A percentile compares a stretch with the other conserved stretches of the same genome.
These are phyloP conservation scores for Plasmodium vinckei DNA, from an alignment of 169 alveolate species.

Conservation along the genomic window DNA sequence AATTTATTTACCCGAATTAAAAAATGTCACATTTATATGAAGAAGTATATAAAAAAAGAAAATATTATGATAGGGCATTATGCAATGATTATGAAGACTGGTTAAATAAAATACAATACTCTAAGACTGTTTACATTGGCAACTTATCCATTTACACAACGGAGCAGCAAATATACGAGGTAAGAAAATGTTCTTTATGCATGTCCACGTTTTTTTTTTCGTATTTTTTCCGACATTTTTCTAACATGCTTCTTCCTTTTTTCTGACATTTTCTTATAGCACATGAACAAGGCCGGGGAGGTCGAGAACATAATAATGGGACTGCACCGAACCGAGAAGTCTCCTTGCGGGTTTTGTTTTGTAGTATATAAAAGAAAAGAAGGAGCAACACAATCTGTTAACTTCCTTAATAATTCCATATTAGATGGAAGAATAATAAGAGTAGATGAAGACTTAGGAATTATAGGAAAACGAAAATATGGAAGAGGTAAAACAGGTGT, in stretches of 20 bases:
- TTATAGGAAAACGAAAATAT: conserved; percentile 81
- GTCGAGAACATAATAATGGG: conserved; percentile 85
- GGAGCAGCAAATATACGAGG: conserved; percentile 87
- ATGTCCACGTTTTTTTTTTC: background rate
- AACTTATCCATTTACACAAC: conserved; percentile 85
- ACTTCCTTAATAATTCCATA: conserved; percentile 81
- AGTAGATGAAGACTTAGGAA: conserved; percentile 85
- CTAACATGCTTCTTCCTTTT: too few species aligned
- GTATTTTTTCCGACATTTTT: too few species aligned
- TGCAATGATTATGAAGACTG: conserved; percentile 83
- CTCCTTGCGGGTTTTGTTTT: conserved; percentile 86
- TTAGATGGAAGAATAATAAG: conserved; percentile 85
- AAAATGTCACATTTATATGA: conserved; percentile 83
- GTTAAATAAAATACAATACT: conserved; percentile 78
- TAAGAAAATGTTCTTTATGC: background rate
- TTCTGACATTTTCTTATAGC: conserved; percentile 23
- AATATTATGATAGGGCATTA: conserved; percentile 83
- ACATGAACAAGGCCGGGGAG: conserved; percentile 79
- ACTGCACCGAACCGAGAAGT: conserved; percentile 81
- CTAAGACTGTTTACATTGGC: conserved; percentile 86
- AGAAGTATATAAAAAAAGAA: conserved; percentile 79
- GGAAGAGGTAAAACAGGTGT: conserved; percentile 85
- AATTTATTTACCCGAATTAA: background rate
- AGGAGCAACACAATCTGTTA: conserved; percentile 81
- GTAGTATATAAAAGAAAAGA: conserved; percentile 80